phyloP scores from a whole-genome alignment of 1,284 basidiomycete genomes.

The Irpex sp. region DNA sequence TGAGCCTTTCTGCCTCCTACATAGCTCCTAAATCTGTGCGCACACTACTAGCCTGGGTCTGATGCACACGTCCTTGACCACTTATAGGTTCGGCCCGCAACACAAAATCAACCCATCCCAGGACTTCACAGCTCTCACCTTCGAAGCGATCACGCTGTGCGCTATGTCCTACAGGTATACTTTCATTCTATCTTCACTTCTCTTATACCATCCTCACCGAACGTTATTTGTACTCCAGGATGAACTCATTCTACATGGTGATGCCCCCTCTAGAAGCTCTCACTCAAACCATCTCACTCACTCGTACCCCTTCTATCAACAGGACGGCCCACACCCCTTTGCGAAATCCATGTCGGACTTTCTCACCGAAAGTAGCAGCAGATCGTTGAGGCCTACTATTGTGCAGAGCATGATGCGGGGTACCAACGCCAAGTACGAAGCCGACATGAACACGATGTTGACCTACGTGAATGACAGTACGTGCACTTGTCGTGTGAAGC shows the following conservation, averaged over 20 bases:
- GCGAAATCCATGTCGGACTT: slow-evolving; percentile 40
- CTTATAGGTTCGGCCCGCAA: slow-evolving; percentile 37
- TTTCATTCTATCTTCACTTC: slow-evolving; percentile 4
- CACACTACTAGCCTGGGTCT: too few species aligned
- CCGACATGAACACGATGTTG: slow-evolving; percentile 35
- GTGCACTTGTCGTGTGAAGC: slow-evolving; percentile 5
- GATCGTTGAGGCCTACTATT: slow-evolving; percentile 32
- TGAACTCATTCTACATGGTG: slow-evolving; percentile 25
- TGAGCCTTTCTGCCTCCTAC: slow-evolving; percentile 15
- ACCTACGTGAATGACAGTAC: slow-evolving; percentile 36
- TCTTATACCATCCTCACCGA: too few species aligned
- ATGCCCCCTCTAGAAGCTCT: background rate
- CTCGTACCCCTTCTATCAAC: background rate
- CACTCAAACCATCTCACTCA: background rate
- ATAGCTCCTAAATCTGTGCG: background rate
- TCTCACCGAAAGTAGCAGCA: slow-evolving; percentile 33
- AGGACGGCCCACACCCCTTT: slow-evolving; percentile 38
- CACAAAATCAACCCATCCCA: slow-evolving; percentile 38
- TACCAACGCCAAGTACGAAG: slow-evolving; percentile 35
- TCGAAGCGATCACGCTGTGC: slow-evolving; percentile 42
- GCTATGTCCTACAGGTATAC: slow-evolving; percentile 41
- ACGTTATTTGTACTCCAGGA: slow-evolving; percentile 8
- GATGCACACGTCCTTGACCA: background rate
- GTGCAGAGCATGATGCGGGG: slow-evolving; percentile 33
- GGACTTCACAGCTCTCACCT: slow-evolving; percentile 44